Percentiles rank a stretch among this genome's conserved stretches.
Evolutionary conservation across 2,329 filamentous ascomycete genomes (phyloP).

Genomic region (Colletotrichum sp.): DNA sequence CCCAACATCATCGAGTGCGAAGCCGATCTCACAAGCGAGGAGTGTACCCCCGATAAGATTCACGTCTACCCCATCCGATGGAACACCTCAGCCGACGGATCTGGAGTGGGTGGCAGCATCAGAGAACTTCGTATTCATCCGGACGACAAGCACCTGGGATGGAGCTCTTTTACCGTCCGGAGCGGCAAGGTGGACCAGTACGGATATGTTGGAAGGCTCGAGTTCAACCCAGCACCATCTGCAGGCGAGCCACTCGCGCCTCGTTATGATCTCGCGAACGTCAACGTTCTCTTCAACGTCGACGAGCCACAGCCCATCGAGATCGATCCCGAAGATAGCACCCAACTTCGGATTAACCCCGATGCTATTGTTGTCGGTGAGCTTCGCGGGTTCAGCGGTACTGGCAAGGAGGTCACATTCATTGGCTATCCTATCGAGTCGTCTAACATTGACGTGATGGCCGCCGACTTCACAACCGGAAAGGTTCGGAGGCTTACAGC

Average conservation of each 20-base stretch:
- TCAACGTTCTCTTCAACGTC: conserved; percentile 32
- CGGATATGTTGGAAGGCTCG: conserved; percentile 36
- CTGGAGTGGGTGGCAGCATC: conserved; percentile 30
- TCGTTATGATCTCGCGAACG: conserved; percentile 40
- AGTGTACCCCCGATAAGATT: conserved; percentile 36
- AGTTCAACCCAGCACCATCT: conserved; percentile 38
- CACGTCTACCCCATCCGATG: conserved; percentile 45
- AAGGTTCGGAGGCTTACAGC: conserved; percentile 39
- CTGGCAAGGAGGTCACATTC: conserved; percentile 40
- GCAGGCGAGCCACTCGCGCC: conserved; percentile 29
- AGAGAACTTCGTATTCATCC: conserved; percentile 48
- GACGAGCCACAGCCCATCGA: conserved; percentile 14
- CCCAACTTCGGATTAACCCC: conserved; percentile 31
- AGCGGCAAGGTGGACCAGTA: conserved; percentile 22
- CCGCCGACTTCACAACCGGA: conserved; percentile 39
- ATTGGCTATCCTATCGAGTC: conserved; percentile 40
- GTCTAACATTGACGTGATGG: conserved; percentile 46
- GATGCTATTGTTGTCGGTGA: conserved; percentile 40
- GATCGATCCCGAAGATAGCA: not conserved
- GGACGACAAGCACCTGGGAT: conserved; percentile 42
- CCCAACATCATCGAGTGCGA: conserved; percentile 43
- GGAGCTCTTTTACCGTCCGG: conserved; percentile 34
- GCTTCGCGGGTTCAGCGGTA: conserved; percentile 44
- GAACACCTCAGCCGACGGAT: conserved; percentile 33
- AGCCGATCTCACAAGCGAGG: conserved; percentile 34